phyloP scores from a whole-genome alignment of 768 basidiomycete species.

The Omphalotus guepiniiformis region DNA sequence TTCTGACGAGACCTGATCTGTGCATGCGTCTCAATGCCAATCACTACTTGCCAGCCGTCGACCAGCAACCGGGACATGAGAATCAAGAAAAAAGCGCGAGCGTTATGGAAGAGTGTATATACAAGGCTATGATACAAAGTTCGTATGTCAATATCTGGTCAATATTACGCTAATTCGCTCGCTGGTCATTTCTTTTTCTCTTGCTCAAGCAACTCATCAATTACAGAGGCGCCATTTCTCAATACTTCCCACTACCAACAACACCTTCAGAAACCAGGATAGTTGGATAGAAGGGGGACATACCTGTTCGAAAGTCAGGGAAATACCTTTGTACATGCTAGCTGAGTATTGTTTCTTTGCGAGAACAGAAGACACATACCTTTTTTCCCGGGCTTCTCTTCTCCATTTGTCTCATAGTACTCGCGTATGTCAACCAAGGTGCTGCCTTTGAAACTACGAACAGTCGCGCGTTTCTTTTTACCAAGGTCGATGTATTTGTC shows the following conservation, averaged over 20 bases:
- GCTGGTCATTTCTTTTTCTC: neutral
- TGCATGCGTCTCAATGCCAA: conserved; percentile 95
- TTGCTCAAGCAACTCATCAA: conserved; percentile 48
- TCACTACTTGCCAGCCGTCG: conserved; percentile 77
- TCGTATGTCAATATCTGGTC: neutral
- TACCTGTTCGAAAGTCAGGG: conserved; percentile 63
- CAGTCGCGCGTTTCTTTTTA: conserved; percentile 65
- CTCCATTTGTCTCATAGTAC: conserved; percentile 48
- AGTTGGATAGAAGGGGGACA: conserved; percentile 7
- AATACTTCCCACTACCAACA: conserved; percentile 52
- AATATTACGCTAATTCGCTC: neutral
- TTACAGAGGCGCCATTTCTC: conserved; percentile 34
- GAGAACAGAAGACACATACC: conserved; percentile 54
- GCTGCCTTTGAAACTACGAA: conserved; percentile 46
- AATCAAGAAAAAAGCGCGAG: neutral
- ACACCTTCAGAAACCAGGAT: neutral
- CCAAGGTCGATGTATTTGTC: conserved; percentile 67
- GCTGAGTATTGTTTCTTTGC: neutral
- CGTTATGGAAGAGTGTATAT: too few species aligned
- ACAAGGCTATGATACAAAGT: too few species aligned
- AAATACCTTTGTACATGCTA: conserved; percentile 77
- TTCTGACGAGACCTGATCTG: conserved; percentile 87
- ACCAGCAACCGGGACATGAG: conserved; percentile 13
- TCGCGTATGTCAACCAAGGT: conserved; percentile 70
- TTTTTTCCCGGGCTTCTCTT: conserved; percentile 77